A percentile compares a stretch with the other conserved stretches of the same genome.
Conservation (phyloP, 2,329 filamentous ascomycete genomes). For the Cryphonectria naterciae region DNA sequence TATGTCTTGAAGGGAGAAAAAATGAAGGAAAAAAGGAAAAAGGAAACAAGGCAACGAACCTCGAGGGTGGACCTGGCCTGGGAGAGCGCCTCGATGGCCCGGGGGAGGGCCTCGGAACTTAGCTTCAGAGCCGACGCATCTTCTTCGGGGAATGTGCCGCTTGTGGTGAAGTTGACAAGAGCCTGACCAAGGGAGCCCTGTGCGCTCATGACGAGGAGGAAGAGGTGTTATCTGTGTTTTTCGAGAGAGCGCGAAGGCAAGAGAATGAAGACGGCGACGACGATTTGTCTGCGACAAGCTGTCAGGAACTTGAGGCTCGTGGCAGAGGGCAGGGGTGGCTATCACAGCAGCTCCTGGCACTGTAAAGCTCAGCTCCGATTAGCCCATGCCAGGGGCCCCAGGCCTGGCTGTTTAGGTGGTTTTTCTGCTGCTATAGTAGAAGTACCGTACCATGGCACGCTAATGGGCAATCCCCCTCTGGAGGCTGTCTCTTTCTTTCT, state of each 20-base stretch:
- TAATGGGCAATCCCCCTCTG: too few species aligned
- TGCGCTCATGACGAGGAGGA: constrained; percentile 8
- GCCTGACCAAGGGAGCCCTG: constrained; percentile 54
- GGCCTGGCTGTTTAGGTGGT: background rate
- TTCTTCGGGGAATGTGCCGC: constrained; percentile 53
- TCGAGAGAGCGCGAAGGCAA: background rate
- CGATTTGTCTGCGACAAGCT: constrained; percentile 5
- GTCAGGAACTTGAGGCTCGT: constrained; percentile 7
- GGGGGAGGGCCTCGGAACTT: constrained; percentile 41
- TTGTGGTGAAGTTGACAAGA: constrained; percentile 64
- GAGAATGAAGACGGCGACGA: background rate
- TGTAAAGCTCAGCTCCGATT: background rate
- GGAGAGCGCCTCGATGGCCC: constrained; percentile 47
- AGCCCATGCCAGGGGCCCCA: background rate
- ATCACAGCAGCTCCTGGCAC: background rate
- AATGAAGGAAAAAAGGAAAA: background rate
- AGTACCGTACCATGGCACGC: background rate
- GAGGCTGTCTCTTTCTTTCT: too few species aligned
- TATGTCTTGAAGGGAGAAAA: background rate
- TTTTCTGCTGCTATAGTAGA: background rate
- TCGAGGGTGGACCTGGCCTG: constrained; percentile 50
- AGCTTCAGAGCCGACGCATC: constrained; percentile 45
- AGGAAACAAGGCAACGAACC: constrained; percentile 34
- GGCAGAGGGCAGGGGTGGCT: background rate
- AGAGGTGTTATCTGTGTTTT: background rate